Base-by-base conservation (phyloP, 2,329 filamentous ascomycete species). In the Nakataea oryzae region DNA sequence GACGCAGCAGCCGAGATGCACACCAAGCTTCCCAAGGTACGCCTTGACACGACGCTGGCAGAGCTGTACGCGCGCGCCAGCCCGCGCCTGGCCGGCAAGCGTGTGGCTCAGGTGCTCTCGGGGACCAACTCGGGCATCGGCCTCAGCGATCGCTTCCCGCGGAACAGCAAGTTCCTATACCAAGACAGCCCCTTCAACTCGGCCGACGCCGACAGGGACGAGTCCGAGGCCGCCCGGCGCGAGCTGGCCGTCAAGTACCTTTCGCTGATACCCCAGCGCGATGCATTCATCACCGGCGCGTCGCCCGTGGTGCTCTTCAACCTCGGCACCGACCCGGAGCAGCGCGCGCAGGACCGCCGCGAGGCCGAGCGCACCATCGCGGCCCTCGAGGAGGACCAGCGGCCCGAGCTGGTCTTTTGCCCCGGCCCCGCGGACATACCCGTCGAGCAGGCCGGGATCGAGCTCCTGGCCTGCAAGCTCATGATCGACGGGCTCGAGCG, bases 81-180 rank as follows among this genome's bases (percentile, higher is more conserved):
- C n/a, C 63, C 68, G 7, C 57, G 59, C 7, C 65, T 63, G 3
- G 65, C 68, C 24, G 14, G 66, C 57, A 69, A 68, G 54, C 66
- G 66, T 17, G 68, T 75, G 55, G 71, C 67, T n/a, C 68, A 72
- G 50, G 67, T 74, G 30, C 66, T 72, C 24, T 68, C 70, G 62
- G 67, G 67, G 34, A 65, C 70, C 63, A 72, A 70, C 62, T 69
- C 66, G 13, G 66, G 63, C 14, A 55, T 70, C 9, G 62, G 65
- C 28, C 65, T 74, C 21, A 70, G 65, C 21, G 61, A 67, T 5
- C 63, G 69, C 61, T 67, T 75, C 17, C 70, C 72, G 1, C 68
- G 71, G 11, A 76, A 74, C 61, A 68, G 67, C 17, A 75, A 74
- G 62, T 75, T 70, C 56, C 67, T 74, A 17, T 76, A 76, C 61